Percentiles rank a stretch among this genome's conserved stretches.
Conservation (phyloP, 148 eudicot species). For the Heliosperma pusillum region DNA sequence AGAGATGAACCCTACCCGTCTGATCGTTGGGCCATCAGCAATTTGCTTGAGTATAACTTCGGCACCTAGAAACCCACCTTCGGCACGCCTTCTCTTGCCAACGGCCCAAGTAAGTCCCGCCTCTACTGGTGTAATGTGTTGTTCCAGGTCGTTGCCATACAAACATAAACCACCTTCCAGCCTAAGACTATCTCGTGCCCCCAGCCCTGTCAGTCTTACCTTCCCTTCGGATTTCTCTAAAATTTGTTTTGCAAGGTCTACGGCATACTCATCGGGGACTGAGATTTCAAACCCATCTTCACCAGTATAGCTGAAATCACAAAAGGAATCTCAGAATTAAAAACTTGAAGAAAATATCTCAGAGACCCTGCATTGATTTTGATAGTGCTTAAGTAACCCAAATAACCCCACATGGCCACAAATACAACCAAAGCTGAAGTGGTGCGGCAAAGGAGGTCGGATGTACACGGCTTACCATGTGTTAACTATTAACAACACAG, state of each 20-base stretch:
- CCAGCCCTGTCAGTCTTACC: constrained; percentile 84
- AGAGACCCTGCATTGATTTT: not conserved
- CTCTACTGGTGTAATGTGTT: constrained; percentile 85
- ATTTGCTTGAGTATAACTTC: constrained; percentile 88
- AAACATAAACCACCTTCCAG: constrained; percentile 92
- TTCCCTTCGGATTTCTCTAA: constrained; percentile 94
- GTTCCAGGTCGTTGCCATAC: constrained; percentile 94
- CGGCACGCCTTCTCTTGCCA: constrained; percentile 91
- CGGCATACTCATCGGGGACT: constrained; percentile 74
- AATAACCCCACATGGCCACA: too few relatives aligned
- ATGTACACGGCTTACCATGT: not conserved
- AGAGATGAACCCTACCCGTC: constrained; percentile 80
- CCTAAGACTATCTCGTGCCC: constrained; percentile 95
- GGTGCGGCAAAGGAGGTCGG: not conserved
- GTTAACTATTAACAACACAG: too few relatives aligned
- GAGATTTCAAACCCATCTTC: constrained; percentile 99
- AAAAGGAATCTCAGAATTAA: not conserved
- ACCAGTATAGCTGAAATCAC: constrained; percentile 75
- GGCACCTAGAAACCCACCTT: constrained; percentile 93
- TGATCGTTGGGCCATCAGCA: constrained; percentile 64
- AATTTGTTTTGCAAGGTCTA: constrained; percentile 80
- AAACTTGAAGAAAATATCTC: not conserved
- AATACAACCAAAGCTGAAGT: not conserved
- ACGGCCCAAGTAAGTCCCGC: constrained; percentile 99
- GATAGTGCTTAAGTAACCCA: not conserved